Conservation (phyloP, 768 basidiomycete species). For the Lactarius indigo region DNA sequence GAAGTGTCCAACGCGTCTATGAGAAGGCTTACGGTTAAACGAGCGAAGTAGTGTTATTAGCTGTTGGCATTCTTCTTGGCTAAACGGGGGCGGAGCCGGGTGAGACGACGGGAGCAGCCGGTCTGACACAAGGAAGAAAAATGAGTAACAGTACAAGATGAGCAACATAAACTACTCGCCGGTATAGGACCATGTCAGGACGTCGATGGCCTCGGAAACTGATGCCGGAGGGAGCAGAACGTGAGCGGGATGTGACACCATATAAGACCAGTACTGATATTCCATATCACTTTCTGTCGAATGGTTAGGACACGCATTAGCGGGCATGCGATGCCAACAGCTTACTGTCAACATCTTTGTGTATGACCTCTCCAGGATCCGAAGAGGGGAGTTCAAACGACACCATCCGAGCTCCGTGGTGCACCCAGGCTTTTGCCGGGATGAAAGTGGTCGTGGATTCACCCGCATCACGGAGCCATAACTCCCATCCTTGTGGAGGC, state of each 20-base stretch:
- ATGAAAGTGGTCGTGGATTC: conserved; percentile 35
- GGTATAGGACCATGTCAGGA: conserved; percentile 77
- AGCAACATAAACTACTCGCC: conserved; percentile 37
- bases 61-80: conserved; percentile 74
- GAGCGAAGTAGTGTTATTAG: conserved; percentile 57
- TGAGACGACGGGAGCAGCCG: conserved; percentile 61
- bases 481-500: conserved; percentile 46
- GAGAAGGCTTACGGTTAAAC: conserved; percentile 30
- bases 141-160: not conserved
- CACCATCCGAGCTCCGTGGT: conserved; percentile 57
- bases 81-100: conserved; percentile 61
- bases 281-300: conserved; percentile 64
- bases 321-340: not conserved
- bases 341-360: conserved; percentile 43
- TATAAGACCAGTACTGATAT: conserved; percentile 78
- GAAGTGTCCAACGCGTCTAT: conserved; percentile 1
- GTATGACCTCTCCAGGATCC: conserved; percentile 26
- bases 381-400: conserved; percentile 42
- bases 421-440: conserved; percentile 56
- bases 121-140: conserved; percentile 39
- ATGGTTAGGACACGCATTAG: not conserved
- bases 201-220: conserved; percentile 66
- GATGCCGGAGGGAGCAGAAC: conserved; percentile 51
- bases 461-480: conserved; percentile 55
- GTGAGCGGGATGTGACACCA: conserved; percentile 79